Percentiles rank a stretch among this genome's conserved stretches.
Evolutionary conservation across 169 alveolate genomes (phyloP).

Genomic region (Toxoplasma gondii): DNA sequence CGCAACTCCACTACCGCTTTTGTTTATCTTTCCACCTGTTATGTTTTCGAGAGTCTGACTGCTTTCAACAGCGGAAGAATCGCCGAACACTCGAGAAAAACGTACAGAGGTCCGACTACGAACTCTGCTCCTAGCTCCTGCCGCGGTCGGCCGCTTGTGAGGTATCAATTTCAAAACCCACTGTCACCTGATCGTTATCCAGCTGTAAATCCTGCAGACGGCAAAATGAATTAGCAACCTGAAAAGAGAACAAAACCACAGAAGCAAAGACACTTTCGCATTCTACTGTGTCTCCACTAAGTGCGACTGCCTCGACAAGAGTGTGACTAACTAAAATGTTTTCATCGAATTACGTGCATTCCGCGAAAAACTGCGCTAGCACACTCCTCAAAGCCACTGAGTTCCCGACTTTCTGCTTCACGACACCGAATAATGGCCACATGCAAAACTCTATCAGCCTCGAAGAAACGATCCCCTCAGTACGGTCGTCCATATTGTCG

Average conservation of each 20-base stretch:
- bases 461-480: not conserved
- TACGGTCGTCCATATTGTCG: not conserved
- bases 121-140: too few species aligned
- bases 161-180: conserved; percentile 20
- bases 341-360: too few species aligned
- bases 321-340: not conserved
- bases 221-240: conserved; percentile 35
- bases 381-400: too few species aligned
- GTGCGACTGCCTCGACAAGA: not conserved
- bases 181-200: not conserved
- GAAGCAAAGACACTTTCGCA: not conserved
- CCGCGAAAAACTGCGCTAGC: too few species aligned
- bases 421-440: not conserved
- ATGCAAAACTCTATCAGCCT: not conserved
- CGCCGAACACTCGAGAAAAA: too few species aligned
- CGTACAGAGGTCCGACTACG: too few species aligned
- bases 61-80: too few species aligned
- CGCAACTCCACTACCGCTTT: too few species aligned
- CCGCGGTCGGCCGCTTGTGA: too few species aligned
- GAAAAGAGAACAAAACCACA: not conserved
- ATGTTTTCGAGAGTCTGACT: too few species aligned
- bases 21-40: too few species aligned
- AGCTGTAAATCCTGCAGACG: not conserved
- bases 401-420: too few species aligned
- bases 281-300: not conserved